Conservation (phyloP, 2,329 filamentous ascomycete species). For the Sordariomycetes sp. region DNA sequence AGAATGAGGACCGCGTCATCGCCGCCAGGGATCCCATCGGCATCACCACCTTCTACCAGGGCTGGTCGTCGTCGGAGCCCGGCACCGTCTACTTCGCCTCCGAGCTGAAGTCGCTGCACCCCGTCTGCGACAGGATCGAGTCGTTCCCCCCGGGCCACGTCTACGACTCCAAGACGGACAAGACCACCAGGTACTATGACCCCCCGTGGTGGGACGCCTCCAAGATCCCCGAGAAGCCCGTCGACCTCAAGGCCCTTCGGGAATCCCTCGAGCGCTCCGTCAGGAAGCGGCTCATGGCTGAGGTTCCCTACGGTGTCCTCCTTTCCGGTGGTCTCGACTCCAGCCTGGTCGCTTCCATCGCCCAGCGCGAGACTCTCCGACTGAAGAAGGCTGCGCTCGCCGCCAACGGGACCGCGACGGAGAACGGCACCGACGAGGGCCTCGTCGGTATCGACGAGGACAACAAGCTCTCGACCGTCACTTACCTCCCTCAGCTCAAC, state of each 20-base stretch:
- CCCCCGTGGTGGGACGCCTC: constrained; percentile 83
- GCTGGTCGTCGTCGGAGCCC: constrained; percentile 72
- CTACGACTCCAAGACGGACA: constrained; percentile 85
- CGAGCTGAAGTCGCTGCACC: constrained; percentile 85
- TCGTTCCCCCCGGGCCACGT: constrained; percentile 91
- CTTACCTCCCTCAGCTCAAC: constrained; percentile 88
- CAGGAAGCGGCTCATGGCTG: constrained; percentile 94
- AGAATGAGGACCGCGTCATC: constrained; percentile 80
- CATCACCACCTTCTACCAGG: constrained; percentile 94
- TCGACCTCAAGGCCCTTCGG: constrained; percentile 74
- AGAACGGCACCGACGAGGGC: constrained; percentile 46
- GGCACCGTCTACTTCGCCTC: constrained; percentile 90
- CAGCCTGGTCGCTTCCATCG: constrained; percentile 86
- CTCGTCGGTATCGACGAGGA: constrained; percentile 92
- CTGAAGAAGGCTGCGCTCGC: constrained; percentile 52
- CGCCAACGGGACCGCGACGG: constrained; percentile 24
- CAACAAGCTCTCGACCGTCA: constrained; percentile 77
- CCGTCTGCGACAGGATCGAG: constrained; percentile 90
- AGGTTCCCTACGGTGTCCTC: constrained; percentile 93
- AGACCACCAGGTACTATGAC: constrained; percentile 78
- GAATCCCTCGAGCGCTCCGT: constrained; percentile 80
- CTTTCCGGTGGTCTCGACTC: constrained; percentile 94
- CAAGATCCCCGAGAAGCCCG: constrained; percentile 63
- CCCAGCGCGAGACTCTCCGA: constrained; percentile 79
- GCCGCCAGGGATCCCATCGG: constrained; percentile 94